Conservation (phyloP, 257 asterid genomes). For the Anisodus tanguticus region DNA sequence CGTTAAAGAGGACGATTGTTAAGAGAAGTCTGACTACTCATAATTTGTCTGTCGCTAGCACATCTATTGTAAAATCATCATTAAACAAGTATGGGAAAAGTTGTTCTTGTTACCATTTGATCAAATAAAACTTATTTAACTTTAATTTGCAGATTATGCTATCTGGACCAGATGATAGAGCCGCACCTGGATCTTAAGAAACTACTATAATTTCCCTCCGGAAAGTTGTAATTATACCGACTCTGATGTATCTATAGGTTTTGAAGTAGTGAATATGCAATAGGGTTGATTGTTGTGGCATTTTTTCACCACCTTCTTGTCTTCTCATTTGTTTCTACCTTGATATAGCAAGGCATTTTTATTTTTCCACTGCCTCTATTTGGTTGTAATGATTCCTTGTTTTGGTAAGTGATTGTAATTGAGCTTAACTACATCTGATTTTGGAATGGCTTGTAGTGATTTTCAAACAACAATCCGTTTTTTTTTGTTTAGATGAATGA, state of each 20-base stretch:
- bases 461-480: background rate
- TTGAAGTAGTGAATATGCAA: constrained; percentile 37
- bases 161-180: constrained; percentile 79
- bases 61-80: constrained; percentile 43
- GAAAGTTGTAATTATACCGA: constrained; percentile 48
- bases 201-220: constrained; percentile 32
- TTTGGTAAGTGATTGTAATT: constrained; percentile 16
- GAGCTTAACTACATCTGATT: constrained; percentile 23
- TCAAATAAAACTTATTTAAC: background rate
- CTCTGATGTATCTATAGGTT: constrained; percentile 42
- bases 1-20: too few species aligned
- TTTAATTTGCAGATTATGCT: constrained; percentile 63
- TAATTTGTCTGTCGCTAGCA: background rate
- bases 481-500: background rate
- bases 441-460: constrained; percentile 10
- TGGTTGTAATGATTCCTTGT: constrained; percentile 33
- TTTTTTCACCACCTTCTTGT: background rate
- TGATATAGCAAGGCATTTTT: constrained; percentile 57
- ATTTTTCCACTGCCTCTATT: constrained; percentile 49
- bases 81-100: background rate
- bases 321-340: constrained; percentile 34
- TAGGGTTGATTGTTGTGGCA: constrained; percentile 35
- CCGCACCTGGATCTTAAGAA: constrained; percentile 47
- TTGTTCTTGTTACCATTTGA: background rate
- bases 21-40: too few species aligned